phyloP scores from a whole-genome alignment of 768 basidiomycete species.

The Ramaria sp. region DNA sequence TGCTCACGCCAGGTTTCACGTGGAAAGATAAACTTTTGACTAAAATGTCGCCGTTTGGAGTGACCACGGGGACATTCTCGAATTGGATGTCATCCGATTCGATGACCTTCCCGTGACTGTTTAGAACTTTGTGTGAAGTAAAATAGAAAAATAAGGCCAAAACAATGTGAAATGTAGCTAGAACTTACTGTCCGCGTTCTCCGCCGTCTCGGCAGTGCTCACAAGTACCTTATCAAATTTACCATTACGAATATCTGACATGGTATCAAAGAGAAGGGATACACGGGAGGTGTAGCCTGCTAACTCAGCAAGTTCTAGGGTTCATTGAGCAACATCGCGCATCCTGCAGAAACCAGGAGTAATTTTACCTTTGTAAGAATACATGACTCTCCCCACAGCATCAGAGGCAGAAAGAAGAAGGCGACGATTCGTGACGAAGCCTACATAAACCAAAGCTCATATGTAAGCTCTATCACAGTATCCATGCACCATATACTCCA shows the following conservation, averaged over 20 bases:
- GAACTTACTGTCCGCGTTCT: slow-evolving; percentile 62
- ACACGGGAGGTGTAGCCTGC: slow-evolving; percentile 95
- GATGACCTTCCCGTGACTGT: slow-evolving; percentile 66
- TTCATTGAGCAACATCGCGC: slow-evolving; percentile 7
- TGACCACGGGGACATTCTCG: slow-evolving; percentile 88
- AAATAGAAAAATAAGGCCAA: slow-evolving; percentile 2
- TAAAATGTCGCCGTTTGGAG: slow-evolving; percentile 90
- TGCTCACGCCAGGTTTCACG: slow-evolving; percentile 72
- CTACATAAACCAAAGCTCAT: slow-evolving; percentile 25
- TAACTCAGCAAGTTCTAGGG: slow-evolving; percentile 75
- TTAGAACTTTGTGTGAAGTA: slow-evolving; percentile 43
- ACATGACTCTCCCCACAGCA: slow-evolving; percentile 93
- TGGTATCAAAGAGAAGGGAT: slow-evolving; percentile 77
- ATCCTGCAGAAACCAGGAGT: background rate
- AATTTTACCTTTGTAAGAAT: slow-evolving; percentile 66
- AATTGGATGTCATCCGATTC: slow-evolving; percentile 87
- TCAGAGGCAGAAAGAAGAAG: slow-evolving; percentile 84
- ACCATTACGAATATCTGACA: slow-evolving; percentile 74
- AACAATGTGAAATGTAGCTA: background rate
- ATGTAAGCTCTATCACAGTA: background rate
- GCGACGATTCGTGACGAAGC: slow-evolving; percentile 93
- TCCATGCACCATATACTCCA: slow-evolving; percentile 18
- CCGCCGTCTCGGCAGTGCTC: slow-evolving; percentile 57
- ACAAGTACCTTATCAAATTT: slow-evolving; percentile 85
- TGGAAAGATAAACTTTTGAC: slow-evolving; percentile 78